Evolutionary conservation across 176 grass and related monocot species (phyloP), one percentile per base, ranked within the genome.

Genomic region (Carex myosuroides): DNA sequence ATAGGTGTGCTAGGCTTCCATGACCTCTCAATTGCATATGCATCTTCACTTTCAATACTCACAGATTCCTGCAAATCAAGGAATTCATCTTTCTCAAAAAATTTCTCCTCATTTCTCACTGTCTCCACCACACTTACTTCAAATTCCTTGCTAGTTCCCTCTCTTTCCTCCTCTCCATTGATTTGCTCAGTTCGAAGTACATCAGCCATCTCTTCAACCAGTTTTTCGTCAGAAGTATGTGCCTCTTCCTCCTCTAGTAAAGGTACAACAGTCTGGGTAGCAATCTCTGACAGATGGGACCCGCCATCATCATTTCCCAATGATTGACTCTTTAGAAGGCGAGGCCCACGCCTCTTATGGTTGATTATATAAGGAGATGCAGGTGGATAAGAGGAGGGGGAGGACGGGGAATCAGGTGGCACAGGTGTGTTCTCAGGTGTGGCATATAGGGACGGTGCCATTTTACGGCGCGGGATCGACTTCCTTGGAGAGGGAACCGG

Each of bases 261-360:
- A 56, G 33, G 35, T 22, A 21, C 32, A 32, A 75, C 46, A 12
- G 71, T 4, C 16, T 21, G 57, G 29, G 65, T 78, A 60, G 46
- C 58, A 24, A 39, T 20, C 37, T 60, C 52, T 7, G 85, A 60
- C 60, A 41, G 44, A 61, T 26, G 80, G n/a, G 12, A 29, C 21
- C 71, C 63, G 18, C 87, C 71, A 53, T 26, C 32, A 39, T 41
- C 58, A 60, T 69, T 81, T 16, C 42, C 50, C 50, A 57, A 83
- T n/a, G 65, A 60, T 39, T 78, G 62, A 46, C 81, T 88, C 81
- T 88, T 88, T 20, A 88, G 50, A 75, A 84, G 81, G 69, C 81
- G 81, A 33, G 87, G 87, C 13, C 87, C 87, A 18, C 87, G 87
- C 62, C 87, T 65, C 81, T 88, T 88, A 81, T 88, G 81, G 29